These are phyloP conservation scores for Phytophthora macrochlamydospora DNA, from an alignment of 352 stramenopile genomes.

Conservation along the genomic window DNA sequence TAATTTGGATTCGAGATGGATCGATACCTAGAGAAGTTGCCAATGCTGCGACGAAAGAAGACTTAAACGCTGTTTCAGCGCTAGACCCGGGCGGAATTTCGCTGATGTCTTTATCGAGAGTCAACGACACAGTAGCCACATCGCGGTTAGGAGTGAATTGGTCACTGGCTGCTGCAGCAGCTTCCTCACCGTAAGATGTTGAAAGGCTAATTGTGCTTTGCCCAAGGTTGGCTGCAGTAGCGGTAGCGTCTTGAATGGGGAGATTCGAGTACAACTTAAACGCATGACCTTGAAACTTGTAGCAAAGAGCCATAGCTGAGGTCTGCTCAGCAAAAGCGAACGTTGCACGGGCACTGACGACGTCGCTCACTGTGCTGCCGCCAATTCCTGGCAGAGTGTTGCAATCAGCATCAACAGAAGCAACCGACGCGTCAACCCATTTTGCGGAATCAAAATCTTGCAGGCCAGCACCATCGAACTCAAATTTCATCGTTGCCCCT, in stretches of 20 bases:
- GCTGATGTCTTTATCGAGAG: conserved; percentile 66
- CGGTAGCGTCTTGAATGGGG: conserved; percentile 41
- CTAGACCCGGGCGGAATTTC: conserved; percentile 51
- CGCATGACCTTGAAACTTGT: conserved; percentile 54
- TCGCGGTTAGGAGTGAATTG: conserved; percentile 51
- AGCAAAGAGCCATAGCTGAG: conserved; percentile 54
- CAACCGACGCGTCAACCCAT: conserved; percentile 43
- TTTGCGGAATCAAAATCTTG: conserved; percentile 71
- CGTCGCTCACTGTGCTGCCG: conserved; percentile 34
- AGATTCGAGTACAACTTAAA: conserved; percentile 62
- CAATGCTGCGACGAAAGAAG: conserved; percentile 38
- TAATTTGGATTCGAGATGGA: conserved; percentile 54
- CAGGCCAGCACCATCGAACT: conserved; percentile 57
- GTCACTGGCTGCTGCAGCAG: conserved; percentile 27
- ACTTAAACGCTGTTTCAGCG: conserved; percentile 60
- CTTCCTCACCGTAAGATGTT: conserved; percentile 37
- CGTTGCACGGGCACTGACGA: conserved; percentile 45
- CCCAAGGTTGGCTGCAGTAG: conserved; percentile 11
- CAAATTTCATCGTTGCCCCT: conserved; percentile 57
- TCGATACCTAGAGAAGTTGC: conserved; percentile 52
- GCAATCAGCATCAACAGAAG: conserved; percentile 44
- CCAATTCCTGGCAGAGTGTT: conserved; percentile 41
- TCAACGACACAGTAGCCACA: conserved; percentile 53
- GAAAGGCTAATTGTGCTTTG: conserved; percentile 5
- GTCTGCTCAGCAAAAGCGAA: conserved; percentile 55